Conservation (phyloP, 305 asterid species). For the Stenogyne calaminthoides region DNA sequence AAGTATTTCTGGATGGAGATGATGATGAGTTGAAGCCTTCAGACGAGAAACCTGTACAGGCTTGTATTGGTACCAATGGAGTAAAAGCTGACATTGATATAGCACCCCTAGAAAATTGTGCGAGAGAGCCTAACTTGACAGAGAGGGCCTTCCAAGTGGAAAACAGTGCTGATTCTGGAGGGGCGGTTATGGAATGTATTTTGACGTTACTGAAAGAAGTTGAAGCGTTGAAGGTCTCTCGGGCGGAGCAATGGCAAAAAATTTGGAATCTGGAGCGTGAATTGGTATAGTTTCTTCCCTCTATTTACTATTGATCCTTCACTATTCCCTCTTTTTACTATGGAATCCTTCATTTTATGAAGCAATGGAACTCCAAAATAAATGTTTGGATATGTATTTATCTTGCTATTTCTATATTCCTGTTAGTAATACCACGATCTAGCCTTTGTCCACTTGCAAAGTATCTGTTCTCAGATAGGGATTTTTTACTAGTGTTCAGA, state of each 20-base stretch:
- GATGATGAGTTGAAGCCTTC: slow-evolving; percentile 3
- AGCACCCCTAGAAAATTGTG: slow-evolving; percentile 2
- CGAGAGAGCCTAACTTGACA: slow-evolving; percentile 17
- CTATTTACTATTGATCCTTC: neutral
- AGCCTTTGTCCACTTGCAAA: slow-evolving; percentile 4
- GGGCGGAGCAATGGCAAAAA: slow-evolving; percentile 44
- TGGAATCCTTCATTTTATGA: neutral
- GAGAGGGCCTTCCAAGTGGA: slow-evolving; percentile 5
- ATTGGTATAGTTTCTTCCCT: slow-evolving; percentile 43
- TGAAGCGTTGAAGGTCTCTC: slow-evolving; percentile 45
- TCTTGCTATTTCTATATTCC: neutral
- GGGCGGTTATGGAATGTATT: slow-evolving; percentile 4
- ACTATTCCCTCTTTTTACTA: too few relatives aligned
- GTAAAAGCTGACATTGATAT: neutral
- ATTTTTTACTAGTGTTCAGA: neutral
- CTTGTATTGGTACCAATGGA: slow-evolving; percentile 6
- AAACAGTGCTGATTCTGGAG: slow-evolving; percentile 5
- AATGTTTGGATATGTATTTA: neutral
- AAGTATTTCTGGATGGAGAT: neutral
- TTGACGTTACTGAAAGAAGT: slow-evolving; percentile 53
- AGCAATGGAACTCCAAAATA: slow-evolving; percentile 1
- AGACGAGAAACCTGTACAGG: slow-evolving; percentile 25
- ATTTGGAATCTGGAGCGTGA: slow-evolving; percentile 53
- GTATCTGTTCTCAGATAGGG: neutral
- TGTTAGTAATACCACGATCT: slow-evolving; percentile 7